These are phyloP conservation scores for Ceratocystis eucalypticola DNA, from an alignment of 2,329 filamentous ascomycete species.

Conservation along the genomic window DNA sequence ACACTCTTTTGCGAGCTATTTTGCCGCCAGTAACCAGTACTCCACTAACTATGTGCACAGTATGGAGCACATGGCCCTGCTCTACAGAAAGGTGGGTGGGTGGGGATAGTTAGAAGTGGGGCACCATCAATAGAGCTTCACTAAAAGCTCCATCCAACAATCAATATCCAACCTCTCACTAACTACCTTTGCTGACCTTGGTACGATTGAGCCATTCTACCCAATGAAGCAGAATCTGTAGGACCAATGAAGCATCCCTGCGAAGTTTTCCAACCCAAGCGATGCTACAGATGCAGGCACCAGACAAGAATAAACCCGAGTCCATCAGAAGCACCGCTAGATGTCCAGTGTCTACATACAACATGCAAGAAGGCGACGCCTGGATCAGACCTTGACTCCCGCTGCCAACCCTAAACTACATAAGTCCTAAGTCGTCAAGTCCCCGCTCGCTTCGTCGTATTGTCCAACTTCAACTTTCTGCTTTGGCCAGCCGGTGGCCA, in stretches of 20 bases:
- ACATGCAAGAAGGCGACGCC: background rate
- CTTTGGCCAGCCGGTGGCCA: background rate
- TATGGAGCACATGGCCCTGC: background rate
- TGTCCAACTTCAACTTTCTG: background rate
- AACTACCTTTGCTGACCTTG: too few relatives aligned
- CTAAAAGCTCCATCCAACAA: background rate
- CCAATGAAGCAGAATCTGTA: too few relatives aligned
- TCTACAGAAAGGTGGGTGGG: background rate
- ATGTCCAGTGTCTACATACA: background rate
- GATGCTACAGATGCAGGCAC: background rate
- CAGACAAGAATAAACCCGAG: background rate
- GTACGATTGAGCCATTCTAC: too few relatives aligned
- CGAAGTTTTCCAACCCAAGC: background rate
- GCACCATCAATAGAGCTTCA: background rate
- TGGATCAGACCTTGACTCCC: background rate
- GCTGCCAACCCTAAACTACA: background rate
- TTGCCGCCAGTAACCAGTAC: background rate
- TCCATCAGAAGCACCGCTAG: background rate
- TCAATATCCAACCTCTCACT: too few relatives aligned
- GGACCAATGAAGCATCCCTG: too few relatives aligned
- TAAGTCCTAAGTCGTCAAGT: background rate
- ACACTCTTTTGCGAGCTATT: background rate
- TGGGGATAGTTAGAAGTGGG: background rate
- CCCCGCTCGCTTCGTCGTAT: background rate
- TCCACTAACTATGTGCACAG: background rate